phyloP scores from a whole-genome alignment of 2,329 filamentous ascomycete species.

The Chrysosporium keratinophilum region DNA sequence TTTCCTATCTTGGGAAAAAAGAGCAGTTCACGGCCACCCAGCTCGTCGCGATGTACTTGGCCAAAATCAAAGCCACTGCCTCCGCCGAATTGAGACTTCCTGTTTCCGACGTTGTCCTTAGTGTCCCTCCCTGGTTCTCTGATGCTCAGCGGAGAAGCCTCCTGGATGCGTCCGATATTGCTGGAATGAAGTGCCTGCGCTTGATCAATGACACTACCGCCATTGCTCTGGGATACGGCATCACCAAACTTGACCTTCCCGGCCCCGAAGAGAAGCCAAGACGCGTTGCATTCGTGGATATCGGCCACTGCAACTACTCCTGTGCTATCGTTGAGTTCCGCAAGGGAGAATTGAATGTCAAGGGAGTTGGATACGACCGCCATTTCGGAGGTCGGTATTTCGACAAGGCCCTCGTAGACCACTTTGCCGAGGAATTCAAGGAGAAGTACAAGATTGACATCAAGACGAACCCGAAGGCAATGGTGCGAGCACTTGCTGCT shows the following conservation, averaged over 20 bases:
- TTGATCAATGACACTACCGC: conserved; percentile 98
- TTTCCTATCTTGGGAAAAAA: conserved; percentile 88
- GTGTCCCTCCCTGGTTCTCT: conserved; percentile 93
- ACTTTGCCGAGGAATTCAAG: conserved; percentile 92
- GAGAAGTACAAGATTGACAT: conserved; percentile 98
- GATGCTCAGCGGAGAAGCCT: conserved; percentile 82
- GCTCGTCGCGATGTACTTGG: conserved; percentile 88
- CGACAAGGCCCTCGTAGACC: conserved; percentile 86
- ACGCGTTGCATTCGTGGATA: conserved; percentile 83
- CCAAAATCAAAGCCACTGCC: conserved; percentile 84
- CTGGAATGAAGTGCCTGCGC: conserved; percentile 81
- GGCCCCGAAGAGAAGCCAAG: conserved; percentile 80
- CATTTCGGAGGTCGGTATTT: conserved; percentile 97
- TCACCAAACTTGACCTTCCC: conserved; percentile 93
- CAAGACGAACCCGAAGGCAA: conserved; percentile 76
- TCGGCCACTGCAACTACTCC: conserved; percentile 94
- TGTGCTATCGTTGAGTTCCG: conserved; percentile 89
- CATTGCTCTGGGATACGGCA: conserved; percentile 89
- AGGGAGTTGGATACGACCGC: conserved; percentile 83
- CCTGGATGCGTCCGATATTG: conserved; percentile 85
- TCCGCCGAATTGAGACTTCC: conserved; percentile 79
- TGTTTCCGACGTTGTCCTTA: conserved; percentile 87
- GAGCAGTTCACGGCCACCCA: conserved; percentile 91
- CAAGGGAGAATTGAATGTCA: conserved; percentile 92
- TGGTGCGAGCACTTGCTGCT: conserved; percentile 72